Evolutionary conservation across 2,329 filamentous ascomycete species (phyloP).

Genomic region (Ilyonectria sp.): DNA sequence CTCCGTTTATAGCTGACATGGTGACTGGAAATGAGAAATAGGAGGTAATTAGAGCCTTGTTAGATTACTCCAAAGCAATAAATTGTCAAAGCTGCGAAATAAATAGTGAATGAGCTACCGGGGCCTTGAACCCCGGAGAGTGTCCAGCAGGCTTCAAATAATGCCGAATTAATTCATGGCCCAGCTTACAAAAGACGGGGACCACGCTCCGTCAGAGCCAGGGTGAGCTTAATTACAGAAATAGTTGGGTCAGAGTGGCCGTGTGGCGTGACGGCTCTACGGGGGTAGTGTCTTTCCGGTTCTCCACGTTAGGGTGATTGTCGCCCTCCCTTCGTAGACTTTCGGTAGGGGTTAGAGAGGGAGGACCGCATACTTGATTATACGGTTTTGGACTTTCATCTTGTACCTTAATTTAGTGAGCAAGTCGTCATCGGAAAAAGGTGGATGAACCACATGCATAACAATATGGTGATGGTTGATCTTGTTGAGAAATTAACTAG

Average conservation of each 20-base stretch:
- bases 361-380: too few relatives aligned
- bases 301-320: slow-evolving; percentile 9
- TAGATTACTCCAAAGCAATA: neutral
- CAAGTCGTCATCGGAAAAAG: too few relatives aligned
- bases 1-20: slow-evolving; percentile 29
- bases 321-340: slow-evolving; percentile 11
- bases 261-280: slow-evolving; percentile 4
- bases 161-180: slow-evolving; percentile 2
- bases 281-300: neutral
- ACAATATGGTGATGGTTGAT: too few relatives aligned
- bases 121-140: neutral
- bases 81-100: neutral
- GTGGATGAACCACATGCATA: too few relatives aligned
- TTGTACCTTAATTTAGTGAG: too few relatives aligned
- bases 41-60: neutral
- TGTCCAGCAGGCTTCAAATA: slow-evolving; percentile 12
- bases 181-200: slow-evolving; percentile 4
- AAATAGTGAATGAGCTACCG: neutral
- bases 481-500: too few relatives aligned
- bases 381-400: too few relatives aligned
- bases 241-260: slow-evolving; percentile 6
- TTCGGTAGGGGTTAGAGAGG: too few relatives aligned
- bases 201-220: slow-evolving; percentile 2
- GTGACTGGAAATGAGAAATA: slow-evolving; percentile 1
- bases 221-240: slow-evolving; percentile 4